Percentiles rank a stretch among this genome's conserved stretches.
Conservation (phyloP, 1,139 yeast genomes). For the Saccharomyces hybrid region DNA sequence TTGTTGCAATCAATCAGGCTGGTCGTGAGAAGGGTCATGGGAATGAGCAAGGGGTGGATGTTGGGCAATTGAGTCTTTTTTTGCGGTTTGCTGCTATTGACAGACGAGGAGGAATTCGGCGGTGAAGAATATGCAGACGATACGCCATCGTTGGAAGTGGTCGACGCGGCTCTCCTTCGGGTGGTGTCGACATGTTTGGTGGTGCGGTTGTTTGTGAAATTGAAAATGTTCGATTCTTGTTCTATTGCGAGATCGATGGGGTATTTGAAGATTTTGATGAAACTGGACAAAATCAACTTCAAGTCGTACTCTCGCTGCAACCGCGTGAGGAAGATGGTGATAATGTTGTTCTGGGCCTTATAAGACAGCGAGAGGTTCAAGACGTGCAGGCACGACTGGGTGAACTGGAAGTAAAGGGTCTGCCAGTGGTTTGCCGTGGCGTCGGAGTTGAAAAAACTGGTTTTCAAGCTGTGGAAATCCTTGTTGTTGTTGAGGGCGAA, state of each 20-base stretch:
- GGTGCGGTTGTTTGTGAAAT: slow-evolving; percentile 10
- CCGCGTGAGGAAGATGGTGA: slow-evolving; percentile 46
- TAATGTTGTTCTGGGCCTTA: slow-evolving; percentile 36
- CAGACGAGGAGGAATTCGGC: not conserved
- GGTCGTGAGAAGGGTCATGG: slow-evolving; percentile 59
- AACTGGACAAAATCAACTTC: slow-evolving; percentile 39
- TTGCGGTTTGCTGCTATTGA: not conserved
- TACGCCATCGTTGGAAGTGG: not conserved
- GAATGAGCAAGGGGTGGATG: slow-evolving; percentile 48
- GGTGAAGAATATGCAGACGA: not conserved
- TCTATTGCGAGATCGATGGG: slow-evolving; percentile 39
- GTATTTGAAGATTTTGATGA: slow-evolving; percentile 41
- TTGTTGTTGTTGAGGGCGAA: not conserved
- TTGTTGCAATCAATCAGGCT: slow-evolving; percentile 70
- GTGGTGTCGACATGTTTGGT: not conserved
- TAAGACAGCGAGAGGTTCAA: slow-evolving; percentile 56
- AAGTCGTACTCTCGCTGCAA: slow-evolving; percentile 50
- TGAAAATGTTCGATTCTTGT: slow-evolving; percentile 34
- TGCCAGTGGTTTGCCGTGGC: slow-evolving; percentile 17
- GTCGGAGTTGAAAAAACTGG: not conserved
- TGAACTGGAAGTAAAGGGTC: slow-evolving; percentile 47
- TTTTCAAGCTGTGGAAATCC: not conserved
- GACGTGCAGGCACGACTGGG: slow-evolving; percentile 54
- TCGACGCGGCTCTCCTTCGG: not conserved
- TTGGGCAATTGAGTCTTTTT: slow-evolving; percentile 20